Evolutionary conservation across 495 filamentous ascomycete species (phyloP).

Genomic region (Aspergillus ellipticus): DNA sequence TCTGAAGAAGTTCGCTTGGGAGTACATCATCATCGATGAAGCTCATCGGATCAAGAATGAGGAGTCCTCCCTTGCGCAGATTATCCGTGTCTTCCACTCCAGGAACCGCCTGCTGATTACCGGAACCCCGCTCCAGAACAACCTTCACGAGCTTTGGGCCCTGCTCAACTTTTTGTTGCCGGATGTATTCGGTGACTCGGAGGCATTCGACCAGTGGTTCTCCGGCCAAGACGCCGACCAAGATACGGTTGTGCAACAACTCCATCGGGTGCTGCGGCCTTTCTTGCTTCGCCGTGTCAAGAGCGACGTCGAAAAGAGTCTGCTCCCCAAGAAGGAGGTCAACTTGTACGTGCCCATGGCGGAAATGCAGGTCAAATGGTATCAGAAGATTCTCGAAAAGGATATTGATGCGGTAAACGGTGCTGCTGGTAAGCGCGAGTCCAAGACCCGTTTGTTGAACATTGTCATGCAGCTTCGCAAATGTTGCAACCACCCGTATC

Average conservation of each 20-base stretch:
- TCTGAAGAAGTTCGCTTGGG: constrained; percentile 97
- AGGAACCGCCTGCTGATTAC: constrained; percentile 94
- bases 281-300: constrained; percentile 97
- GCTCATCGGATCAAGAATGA: constrained; percentile 99
- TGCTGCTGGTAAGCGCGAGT: constrained; percentile 91
- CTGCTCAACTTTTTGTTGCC: constrained; percentile 94
- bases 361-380: constrained; percentile 99
- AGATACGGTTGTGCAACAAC: constrained; percentile 94
- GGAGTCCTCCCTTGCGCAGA: constrained; percentile 93
- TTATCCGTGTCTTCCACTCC: constrained; percentile 95
- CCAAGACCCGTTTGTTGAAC: constrained; percentile 98
- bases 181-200: constrained; percentile 95
- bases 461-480: constrained; percentile 99
- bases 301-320: constrained; percentile 96
- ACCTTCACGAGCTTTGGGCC: constrained; percentile 98
- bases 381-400: constrained; percentile 97
- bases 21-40: constrained; percentile 99
- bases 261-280: constrained; percentile 88
- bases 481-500: constrained; percentile 98
- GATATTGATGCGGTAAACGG: constrained; percentile 99
- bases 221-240: constrained; percentile 83
- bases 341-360: constrained; percentile 98
- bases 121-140: constrained; percentile 96
- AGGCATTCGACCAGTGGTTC: constrained; percentile 99
- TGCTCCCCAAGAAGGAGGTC: constrained; percentile 95